Evolutionary conservation across 73 alveolate species (phyloP), one percentile per base, ranked within the genome.

Genomic region (Paramecium caudatum): DNA sequence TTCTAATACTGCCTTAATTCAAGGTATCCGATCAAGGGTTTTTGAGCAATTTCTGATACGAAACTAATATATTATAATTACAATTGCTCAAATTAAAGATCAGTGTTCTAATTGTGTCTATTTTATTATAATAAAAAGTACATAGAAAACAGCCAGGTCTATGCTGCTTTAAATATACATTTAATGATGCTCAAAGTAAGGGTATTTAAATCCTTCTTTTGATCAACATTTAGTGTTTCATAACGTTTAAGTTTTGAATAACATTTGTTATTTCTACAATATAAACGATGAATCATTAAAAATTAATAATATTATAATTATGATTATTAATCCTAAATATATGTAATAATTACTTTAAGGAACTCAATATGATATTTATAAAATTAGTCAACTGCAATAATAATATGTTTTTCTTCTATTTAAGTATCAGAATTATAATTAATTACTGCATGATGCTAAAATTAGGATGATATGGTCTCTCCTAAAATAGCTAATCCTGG

Each of bases 51-150:
- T 74, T 74, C 88, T n/a, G 88, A 74, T 0, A 74, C 46, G 37
- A 74, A 74, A 74, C 88, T 74, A 74, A 74, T 74, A 74, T 74
- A 74, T 43, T 74, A 74, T 74, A 74, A 74, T 74, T 74, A 74
- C 88, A 74, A 39, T 43, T 74, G 47, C 30, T 74, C 88, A 43
- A 74, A 74, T 19, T 45, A 3, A 34, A 74, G 55, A 43, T 74
- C 88, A 17, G 43, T 16, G 32, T 74, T 74, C 10, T 3, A 5
- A 74, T 74, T 74, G 19, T 74, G 39, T 21, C 88, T 74, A 41
- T 65, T 65, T 33, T 33, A 65, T 41, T 74, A 74, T 8, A 41
- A 19, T 41, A 41, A 39, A 74, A 43, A 43, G 43, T 74, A 74
- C 88, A 74, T 74, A 45, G 88, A 74, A 45, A 74, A 74, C 69